Evolutionary conservation across 2,329 filamentous ascomycete genomes (phyloP), one percentile per base, ranked within the genome.

Genomic region (Xylariales sp.): DNA sequence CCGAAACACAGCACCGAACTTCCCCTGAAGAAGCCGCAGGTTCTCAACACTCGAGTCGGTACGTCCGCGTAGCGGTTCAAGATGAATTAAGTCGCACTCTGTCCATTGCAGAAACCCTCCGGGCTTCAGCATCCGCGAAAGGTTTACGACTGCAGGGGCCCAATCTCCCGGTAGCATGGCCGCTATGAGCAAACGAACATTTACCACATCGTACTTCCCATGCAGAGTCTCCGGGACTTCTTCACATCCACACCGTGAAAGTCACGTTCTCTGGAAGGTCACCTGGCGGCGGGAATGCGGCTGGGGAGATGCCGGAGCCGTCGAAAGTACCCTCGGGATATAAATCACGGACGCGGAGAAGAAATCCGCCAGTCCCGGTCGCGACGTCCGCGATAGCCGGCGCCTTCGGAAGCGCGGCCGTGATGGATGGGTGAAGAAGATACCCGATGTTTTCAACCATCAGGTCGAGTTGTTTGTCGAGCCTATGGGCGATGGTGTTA

Each of bases 41-140:
- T 28, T 52, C 0, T 67, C 57, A 18, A 63, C 32, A 1, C 48
- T 36, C 1, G 64, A 57, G 32, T 60, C 58, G 1, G 48, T 12
- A 39, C n/a, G 4, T 1, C 50, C 53, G 54, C 53, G 34, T 34
- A 65, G 18, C 60, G 10, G 34, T 34, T 30, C 50, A 41, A 14
- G 5, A 1, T 41, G 14, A 41, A 12, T 23, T 1, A 41, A 41
- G 39, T 41, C 12, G 12, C 9, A 12, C 39, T 41, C 39, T 34
- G 32, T 34, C 70, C 70, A 72, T 39, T 72, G 70, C 28, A 72
- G 18, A 59, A 50, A 72, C 1, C 70, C 70, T 3, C 70, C 70
- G 1, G 69, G 70, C 53, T 64, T 69, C 8, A 72, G 46, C 5
- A 69, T 14, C 14, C 3, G 18, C 1, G 45, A 18, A n/a, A 69